Base-by-base conservation (phyloP, 2,329 filamentous ascomycete genomes). In the Aspergillus sp. region DNA sequence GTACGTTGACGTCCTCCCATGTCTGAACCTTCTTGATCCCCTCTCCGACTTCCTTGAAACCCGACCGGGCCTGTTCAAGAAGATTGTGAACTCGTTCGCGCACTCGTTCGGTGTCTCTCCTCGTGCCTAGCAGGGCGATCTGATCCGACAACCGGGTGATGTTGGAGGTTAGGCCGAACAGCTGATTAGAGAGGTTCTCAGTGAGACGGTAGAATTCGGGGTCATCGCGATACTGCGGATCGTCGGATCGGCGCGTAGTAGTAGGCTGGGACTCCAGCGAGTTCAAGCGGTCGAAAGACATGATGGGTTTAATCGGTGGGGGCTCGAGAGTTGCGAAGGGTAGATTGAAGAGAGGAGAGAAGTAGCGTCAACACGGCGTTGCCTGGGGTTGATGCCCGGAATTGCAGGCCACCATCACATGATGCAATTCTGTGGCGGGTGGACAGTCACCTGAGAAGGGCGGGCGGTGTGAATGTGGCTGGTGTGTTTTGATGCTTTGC, bases 261-360 rank as follows among this genome's bases (percentile, higher is more conserved):
- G 87, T 87, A 46, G 87, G 86, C 77, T 90, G 89, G 66, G 93
- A 87, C 81, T 98, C 94, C 67, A 97, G 83, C 62, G 86, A 89
- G 58, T 90, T 90, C 64, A 95, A 85, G 68, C 91, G 90, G 75
- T 96, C 90, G 79, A 95, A 98, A 18, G 94, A 96, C 94, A 98
- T 98, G 63, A 62, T 61, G 53, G 32, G 46, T 26, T 46, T 45
- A 54, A 32, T 36, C 39, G 52, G 26, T 45, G 46, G 49, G 36
- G 32, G 51, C 39, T 52, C 32, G 50, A 63, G 53, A n/a, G 50
- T 22, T 47, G 60, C 39, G 52, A 47, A 54, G 24, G 46, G 49
- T 36, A 56, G 31, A 39, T 52, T 42, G 54, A 42, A 36, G 55
- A 57, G 45, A 45, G 62, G 58, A 65, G 61, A 53, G 60, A 36